Base-by-base conservation (phyloP, 805 yeast species). In the Lipomyces japonicus region DNA sequence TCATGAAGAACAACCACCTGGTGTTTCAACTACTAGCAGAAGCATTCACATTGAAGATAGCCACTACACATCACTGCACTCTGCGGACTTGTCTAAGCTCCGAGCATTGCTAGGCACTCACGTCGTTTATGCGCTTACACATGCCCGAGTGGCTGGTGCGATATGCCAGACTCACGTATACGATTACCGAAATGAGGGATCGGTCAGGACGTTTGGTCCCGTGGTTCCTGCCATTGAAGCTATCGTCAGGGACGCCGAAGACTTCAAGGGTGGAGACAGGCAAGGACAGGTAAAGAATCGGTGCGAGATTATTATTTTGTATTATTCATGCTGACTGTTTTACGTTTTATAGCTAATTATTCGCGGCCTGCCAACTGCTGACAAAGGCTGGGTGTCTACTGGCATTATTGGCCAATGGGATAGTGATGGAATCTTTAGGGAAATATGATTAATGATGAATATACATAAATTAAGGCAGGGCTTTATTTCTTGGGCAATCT, bases 91-190 rank as follows among this genome's bases (percentile, higher is more conserved):
- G 9, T 51, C 58, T 7, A 46, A 31, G 2, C 50, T 67, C 5
- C 53, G 73, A 12, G 67, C 68, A 2, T 61, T 68, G 14, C 48
- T 68, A 2, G 74, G 73, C 4, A 50, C 71, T 1, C 63, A 63
- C 36, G 55, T 70, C 21, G 42, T 70, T 10, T 71, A 66, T 42
- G 58, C 68, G 1, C 49, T 70, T 9, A 52, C 59, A 22, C 49
- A 60, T 14, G 67, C 71, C 2, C 38, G 40, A 1, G 48, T 61
- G 23, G 61, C 61, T 4, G 59, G 69, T 16, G 70, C 73, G 4
- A 31, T 71, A 4, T 53, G 67, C 28, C 73, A 71, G 53, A 69
- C 74, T 3, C 44, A 52, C 39, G 34, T 51, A 22, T 63, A 62
- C 32, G 70, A 66, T 55, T 66, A 66, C 46, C 57, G 63, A 24